Base-by-base conservation (phyloP, 2,329 filamentous ascomycete species). In the Cyphellophora europaea region DNA sequence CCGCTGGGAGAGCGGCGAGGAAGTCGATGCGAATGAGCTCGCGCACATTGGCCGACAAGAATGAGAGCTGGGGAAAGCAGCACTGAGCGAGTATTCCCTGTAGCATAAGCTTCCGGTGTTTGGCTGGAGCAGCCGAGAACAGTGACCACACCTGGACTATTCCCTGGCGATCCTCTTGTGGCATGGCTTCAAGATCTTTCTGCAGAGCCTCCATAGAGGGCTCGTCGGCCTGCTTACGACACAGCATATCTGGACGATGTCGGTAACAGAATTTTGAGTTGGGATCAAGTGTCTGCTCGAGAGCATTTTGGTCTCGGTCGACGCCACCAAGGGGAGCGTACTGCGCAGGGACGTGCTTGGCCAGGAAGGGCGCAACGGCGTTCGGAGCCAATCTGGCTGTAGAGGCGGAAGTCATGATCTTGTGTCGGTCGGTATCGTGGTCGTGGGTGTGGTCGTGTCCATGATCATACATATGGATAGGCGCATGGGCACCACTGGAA, bases 21-120 rank as follows among this genome's bases (percentile, higher is more conserved):
- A 96, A 98, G 62, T 98, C 91, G 63, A 98, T 96, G 59, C 93
- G 91, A 53, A 98, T 88, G 43, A 96, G 80, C 47, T 96, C 88
- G 44, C 86, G 82, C 30, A 98, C 84, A 47, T 87, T 84, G 42
- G 85, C 79, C 2, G 89, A 91, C 38, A 98, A 80, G 48, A 84
- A 88, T 19, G 91, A 96, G 5, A 98, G 75, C 53, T 98, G 91
- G 1, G 91, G 89, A 53, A 98, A 96, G 63, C 91, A 98, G 59
- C 89, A 96, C 58, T 96, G 88, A 0, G 89, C 82, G 42, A 98
- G 79, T 51, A 98, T 89, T 47, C 91, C 91, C 57, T 94, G 87
- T 5, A 98, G 72, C 84, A 98, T 96, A 40, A 98, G 72, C 44
- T 93, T 89, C 49, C 91, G 80, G 53, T 96, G 89, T 56, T 93